Conservation (phyloP, 208 protist species). For the Wallacemonas rigidus region DNA sequence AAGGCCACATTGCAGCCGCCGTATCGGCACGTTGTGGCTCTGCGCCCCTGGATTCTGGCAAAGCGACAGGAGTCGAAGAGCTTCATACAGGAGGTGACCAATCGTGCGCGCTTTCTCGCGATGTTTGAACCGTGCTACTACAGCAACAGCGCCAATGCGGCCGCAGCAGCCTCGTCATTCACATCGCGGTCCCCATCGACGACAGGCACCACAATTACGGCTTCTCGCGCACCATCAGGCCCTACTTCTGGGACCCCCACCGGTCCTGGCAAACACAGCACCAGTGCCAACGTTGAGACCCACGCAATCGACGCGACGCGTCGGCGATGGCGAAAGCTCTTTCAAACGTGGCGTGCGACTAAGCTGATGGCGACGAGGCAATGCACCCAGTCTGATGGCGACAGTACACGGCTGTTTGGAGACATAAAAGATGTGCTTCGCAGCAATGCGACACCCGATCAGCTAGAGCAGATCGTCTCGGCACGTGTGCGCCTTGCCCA, state of each 20-base stretch:
- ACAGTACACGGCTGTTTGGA: constrained; percentile 29
- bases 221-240: no score
- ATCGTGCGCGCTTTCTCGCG: constrained; percentile 68
- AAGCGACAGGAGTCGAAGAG: constrained; percentile 71
- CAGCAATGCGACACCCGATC: constrained; percentile 49
- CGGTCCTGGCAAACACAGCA: constrained; percentile 5
- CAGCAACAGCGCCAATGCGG: not conserved
- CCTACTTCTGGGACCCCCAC: no score
- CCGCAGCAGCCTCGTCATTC: not conserved
- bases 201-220: no score
- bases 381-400: constrained; percentile 55
- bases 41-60: constrained; percentile 79
- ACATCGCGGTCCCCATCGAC: no score
- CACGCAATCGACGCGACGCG: constrained; percentile 11
- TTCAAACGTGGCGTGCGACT: constrained; percentile 83
- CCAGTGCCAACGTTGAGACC: constrained; percentile 19
- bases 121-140: constrained; percentile 77
- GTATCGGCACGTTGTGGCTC: constrained; percentile 68
- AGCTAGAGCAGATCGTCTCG: constrained; percentile 52
- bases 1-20: constrained; percentile 50
- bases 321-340: constrained; percentile 75
- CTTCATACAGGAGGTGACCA: constrained; percentile 58
- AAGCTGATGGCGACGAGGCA: constrained; percentile 72
- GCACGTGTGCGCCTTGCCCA: constrained; percentile 64
- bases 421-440: constrained; percentile 78